Conservation (phyloP, 129 eudicot species). For the Solidago caesia region DNA sequence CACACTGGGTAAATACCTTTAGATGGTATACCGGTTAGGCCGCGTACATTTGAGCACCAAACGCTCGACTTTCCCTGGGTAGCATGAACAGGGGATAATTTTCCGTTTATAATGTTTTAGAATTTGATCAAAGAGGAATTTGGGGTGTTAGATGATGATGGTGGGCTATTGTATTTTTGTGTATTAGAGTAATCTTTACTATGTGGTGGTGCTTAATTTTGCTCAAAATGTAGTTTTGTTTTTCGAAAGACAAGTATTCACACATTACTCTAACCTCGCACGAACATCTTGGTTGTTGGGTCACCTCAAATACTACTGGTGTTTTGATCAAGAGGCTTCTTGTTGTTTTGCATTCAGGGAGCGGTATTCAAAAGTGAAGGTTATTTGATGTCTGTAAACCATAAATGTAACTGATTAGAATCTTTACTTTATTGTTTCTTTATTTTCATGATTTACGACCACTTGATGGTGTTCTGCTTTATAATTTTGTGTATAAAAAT, state of each 20-base stretch:
- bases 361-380: neutral
- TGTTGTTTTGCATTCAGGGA: neutral
- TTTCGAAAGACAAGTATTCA: no score
- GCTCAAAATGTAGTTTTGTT: neutral
- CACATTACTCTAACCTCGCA: no score
- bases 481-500: conserved; percentile 3
- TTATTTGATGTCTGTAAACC: neutral
- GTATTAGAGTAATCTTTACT: neutral
- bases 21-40: no score
- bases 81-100: no score
- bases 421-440: neutral
- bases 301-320: no score
- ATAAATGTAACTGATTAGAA: neutral
- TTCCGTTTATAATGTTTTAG: no score
- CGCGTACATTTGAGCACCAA: no score
- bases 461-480: conserved; percentile 12
- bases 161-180: conserved; percentile 13
- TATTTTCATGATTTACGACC: neutral
- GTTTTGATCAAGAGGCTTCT: no score
- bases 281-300: no score
- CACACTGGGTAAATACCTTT: no score
- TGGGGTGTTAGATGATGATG: conserved; percentile 2
- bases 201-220: neutral
- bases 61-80: no score
- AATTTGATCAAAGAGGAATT: conserved; percentile 16